phyloP scores from a whole-genome alignment of 1,139 yeast genomes.

The Arxiozyma telluris region DNA sequence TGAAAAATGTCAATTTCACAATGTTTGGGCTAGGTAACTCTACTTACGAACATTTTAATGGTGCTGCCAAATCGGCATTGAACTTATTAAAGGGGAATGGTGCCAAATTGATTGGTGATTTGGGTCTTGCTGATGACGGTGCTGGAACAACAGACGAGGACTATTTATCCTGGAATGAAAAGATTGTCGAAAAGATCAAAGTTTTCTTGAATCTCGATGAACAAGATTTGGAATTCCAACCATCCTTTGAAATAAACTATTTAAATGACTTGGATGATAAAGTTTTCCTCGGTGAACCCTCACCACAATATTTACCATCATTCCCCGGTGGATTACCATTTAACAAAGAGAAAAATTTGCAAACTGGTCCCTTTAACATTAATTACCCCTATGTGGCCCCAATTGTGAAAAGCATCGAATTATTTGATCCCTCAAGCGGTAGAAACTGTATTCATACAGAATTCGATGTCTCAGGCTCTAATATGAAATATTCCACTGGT shows the following conservation, averaged over 20 bases:
- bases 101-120: slow-evolving; percentile 59
- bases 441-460: slow-evolving; percentile 85
- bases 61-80: slow-evolving; percentile 59
- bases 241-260: slow-evolving; percentile 46
- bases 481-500: slow-evolving; percentile 83
- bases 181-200: slow-evolving; percentile 57
- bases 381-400: slow-evolving; percentile 79
- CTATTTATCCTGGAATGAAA: slow-evolving; percentile 86
- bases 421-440: slow-evolving; percentile 47
- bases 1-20: slow-evolving; percentile 57
- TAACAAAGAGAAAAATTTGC: slow-evolving; percentile 28
- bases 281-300: slow-evolving; percentile 83
- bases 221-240: slow-evolving; percentile 69
- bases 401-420: slow-evolving; percentile 51
- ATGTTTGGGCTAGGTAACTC: slow-evolving; percentile 90
- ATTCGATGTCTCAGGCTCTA: slow-evolving; percentile 67
- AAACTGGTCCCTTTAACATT: slow-evolving; percentile 74
- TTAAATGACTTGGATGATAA: slow-evolving; percentile 33
- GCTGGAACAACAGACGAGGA: slow-evolving; percentile 93
- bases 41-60: slow-evolving; percentile 85
- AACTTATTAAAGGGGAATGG: slow-evolving; percentile 47
- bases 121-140: slow-evolving; percentile 94
- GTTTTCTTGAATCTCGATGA: slow-evolving; percentile 55
- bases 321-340: slow-evolving; percentile 28
- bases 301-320: slow-evolving; percentile 46